Percentiles rank a stretch among this genome's conserved stretches.
Evolutionary conservation across 495 filamentous ascomycete genomes (phyloP).

Genomic region (Podospora conica): DNA sequence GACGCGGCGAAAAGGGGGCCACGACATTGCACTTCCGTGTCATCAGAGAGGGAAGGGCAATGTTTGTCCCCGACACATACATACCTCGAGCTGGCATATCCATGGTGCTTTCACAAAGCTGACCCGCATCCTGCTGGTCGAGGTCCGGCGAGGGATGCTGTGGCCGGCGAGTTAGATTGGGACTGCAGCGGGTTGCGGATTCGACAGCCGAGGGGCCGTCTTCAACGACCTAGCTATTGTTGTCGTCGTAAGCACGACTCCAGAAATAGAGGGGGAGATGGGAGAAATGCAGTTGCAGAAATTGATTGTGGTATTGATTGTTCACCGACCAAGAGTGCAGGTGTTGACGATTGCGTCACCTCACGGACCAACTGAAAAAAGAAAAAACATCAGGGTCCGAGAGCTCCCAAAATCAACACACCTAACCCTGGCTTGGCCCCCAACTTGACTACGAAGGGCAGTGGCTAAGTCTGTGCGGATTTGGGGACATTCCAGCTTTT

Average conservation of each 20-base stretch:
- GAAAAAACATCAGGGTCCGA: not conserved
- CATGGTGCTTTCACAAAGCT: not conserved
- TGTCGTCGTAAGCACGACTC: not conserved
- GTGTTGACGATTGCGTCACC: not conserved
- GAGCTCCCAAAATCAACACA: not conserved
- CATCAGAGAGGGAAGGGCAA: not conserved
- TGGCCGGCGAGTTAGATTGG: slow-evolving; percentile 8
- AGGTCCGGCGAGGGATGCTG: slow-evolving; percentile 3
- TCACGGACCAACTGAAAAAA: not conserved
- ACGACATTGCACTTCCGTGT: not conserved
- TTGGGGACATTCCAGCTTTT: too few species aligned
- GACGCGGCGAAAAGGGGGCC: not conserved
- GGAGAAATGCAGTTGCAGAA: not conserved
- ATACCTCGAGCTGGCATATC: not conserved
- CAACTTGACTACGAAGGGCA: too few species aligned
- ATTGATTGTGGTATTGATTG: not conserved
- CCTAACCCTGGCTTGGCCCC: not conserved
- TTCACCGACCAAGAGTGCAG: not conserved
- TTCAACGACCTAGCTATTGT: not conserved
- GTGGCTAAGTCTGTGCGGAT: too few species aligned
- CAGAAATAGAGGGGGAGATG: not conserved
- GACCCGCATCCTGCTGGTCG: slow-evolving; percentile 4
- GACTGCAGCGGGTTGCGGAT: slow-evolving; percentile 2
- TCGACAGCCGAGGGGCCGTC: not conserved
- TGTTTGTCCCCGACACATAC: not conserved